Evolutionary conservation across 768 basidiomycete species (phyloP), one percentile per base, ranked within the genome.

Genomic region (Psilocybe cubensis): DNA sequence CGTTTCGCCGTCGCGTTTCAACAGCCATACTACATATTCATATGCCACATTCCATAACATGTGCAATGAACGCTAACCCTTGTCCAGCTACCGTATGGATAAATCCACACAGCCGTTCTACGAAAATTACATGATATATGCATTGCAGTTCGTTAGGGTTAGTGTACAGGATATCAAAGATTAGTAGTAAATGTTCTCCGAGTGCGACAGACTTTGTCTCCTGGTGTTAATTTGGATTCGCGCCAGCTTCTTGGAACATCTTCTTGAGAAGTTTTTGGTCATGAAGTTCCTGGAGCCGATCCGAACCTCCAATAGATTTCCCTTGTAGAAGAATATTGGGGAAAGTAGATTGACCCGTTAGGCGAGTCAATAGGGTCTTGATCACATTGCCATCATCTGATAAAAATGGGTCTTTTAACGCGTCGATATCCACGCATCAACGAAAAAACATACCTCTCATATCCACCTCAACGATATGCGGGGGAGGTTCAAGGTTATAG

Each of bases 391-490:
- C 74, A 63, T 93, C 91, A 58, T 81, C 88, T 91, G 58, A 6
- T 54, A 20, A 52, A 17, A 41, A 50, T 14, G 49, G 27, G 25
- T 52, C 45, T n/a, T 10, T 23, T 54, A 33, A 23, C 35, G 41
- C 27, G 12, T 46, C 25, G 46, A 28, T 24, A 11, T 42, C 10
- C 10, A 31, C 27, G 29, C 29, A 21, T 3, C 24, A 27, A 43
- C 46, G 46, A 23, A 29, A 31, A 12, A 25, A 69, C 76, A 35
- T 61, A 85, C 89, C 80, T 72, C 92, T 80, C 9, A 85, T 64
- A 70, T 94, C 91, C 21, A 93, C 88, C 65, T 94, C 91, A 27
- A 94, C 74, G 29, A 92, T 73, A 57, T 81, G 83, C 1, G 91
- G 89, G 2, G 83, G 66, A 0, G 92, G 91, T 12, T 74, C 69